A percentile compares a stretch with the other conserved stretches of the same genome.
Evolutionary conservation across 352 stramenopile genomes (phyloP).

Genomic region (Hyaloperonospora brassicae): DNA sequence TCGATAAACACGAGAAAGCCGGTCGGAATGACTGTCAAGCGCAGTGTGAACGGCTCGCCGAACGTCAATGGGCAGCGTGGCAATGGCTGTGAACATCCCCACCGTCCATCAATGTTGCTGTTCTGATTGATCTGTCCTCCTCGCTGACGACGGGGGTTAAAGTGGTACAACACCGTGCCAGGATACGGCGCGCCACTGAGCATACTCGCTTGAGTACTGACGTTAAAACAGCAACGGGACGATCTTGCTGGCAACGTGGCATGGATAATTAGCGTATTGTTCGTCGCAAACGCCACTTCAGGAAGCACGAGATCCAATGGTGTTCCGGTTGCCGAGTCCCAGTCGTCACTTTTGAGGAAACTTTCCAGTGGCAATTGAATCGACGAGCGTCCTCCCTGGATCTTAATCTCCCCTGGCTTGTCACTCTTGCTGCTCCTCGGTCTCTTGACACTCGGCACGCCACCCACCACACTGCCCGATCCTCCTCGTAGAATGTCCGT

Average conservation of each 20-base stretch:
- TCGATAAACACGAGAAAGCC: slow-evolving; percentile 75
- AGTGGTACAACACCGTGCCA: slow-evolving; percentile 75
- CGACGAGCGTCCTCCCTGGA: slow-evolving; percentile 61
- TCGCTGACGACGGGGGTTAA: slow-evolving; percentile 59
- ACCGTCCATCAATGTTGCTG: slow-evolving; percentile 75
- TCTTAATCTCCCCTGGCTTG: slow-evolving; percentile 68
- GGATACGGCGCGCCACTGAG: slow-evolving; percentile 60
- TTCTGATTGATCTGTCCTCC: slow-evolving; percentile 71
- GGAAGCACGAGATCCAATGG: slow-evolving; percentile 61
- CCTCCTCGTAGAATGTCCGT: slow-evolving; percentile 69
- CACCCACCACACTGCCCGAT: slow-evolving; percentile 57
- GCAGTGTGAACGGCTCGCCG: slow-evolving; percentile 68
- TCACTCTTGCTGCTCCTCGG: slow-evolving; percentile 59
- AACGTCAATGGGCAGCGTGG: slow-evolving; percentile 61
- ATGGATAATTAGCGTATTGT: slow-evolving; percentile 82
- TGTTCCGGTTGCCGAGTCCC: slow-evolving; percentile 54
- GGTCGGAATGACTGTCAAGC: slow-evolving; percentile 57
- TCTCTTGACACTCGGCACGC: slow-evolving; percentile 52
- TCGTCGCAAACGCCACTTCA: slow-evolving; percentile 69
- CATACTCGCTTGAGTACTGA: slow-evolving; percentile 66
- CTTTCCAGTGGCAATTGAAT: slow-evolving; percentile 74
- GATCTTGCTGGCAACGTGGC: slow-evolving; percentile 56
- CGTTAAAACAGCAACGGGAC: slow-evolving; percentile 67
- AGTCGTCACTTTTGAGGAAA: slow-evolving; percentile 70
- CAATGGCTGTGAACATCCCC: slow-evolving; percentile 61